Percentiles rank a stretch among this genome's conserved stretches.
Evolutionary conservation across 2,329 filamentous ascomycete genomes (phyloP).

Genomic region (Alternaria dauci): DNA sequence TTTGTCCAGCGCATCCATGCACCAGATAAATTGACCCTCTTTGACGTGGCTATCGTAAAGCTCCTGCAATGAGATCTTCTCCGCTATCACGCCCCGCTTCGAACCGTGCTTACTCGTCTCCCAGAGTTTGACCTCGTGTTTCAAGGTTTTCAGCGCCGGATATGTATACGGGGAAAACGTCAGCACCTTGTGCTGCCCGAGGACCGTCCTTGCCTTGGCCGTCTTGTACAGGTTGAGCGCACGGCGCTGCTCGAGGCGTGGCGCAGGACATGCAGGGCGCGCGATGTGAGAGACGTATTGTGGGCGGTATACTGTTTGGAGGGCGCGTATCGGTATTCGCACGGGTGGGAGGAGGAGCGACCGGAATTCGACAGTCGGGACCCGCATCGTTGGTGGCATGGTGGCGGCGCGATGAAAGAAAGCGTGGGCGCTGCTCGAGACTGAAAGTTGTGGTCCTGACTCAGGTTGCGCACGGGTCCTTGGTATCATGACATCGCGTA

Average conservation of each 20-base stretch:
- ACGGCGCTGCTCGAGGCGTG: slow-evolving; percentile 32
- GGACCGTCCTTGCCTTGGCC: slow-evolving; percentile 30
- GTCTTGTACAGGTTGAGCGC: slow-evolving; percentile 41
- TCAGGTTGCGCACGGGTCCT: not conserved
- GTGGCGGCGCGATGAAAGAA: slow-evolving; percentile 8
- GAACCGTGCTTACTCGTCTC: slow-evolving; percentile 2
- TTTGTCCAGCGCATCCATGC: slow-evolving; percentile 10
- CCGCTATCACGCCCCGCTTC: slow-evolving; percentile 11
- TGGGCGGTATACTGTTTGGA: slow-evolving; percentile 24
- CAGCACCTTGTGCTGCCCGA: slow-evolving; percentile 40
- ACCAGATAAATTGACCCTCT: slow-evolving; percentile 33
- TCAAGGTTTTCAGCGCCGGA: slow-evolving; percentile 11
- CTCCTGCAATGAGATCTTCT: slow-evolving; percentile 30
- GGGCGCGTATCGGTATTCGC: slow-evolving; percentile 18
- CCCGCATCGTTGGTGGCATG: slow-evolving; percentile 25
- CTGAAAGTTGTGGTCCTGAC: slow-evolving; percentile 4
- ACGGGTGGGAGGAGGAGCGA: slow-evolving; percentile 32
- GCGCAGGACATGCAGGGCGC: slow-evolving; percentile 11
- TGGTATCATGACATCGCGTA: not conserved
- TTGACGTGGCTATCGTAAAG: slow-evolving; percentile 28
- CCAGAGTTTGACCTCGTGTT: slow-evolving; percentile 33
- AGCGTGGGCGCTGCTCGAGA: not conserved
- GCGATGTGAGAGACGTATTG: slow-evolving; percentile 15
- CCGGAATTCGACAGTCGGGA: slow-evolving; percentile 27
- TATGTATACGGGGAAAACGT: slow-evolving; percentile 17